Base-by-base conservation (phyloP, 352 stramenopile species). In the Pythium monospermum region DNA sequence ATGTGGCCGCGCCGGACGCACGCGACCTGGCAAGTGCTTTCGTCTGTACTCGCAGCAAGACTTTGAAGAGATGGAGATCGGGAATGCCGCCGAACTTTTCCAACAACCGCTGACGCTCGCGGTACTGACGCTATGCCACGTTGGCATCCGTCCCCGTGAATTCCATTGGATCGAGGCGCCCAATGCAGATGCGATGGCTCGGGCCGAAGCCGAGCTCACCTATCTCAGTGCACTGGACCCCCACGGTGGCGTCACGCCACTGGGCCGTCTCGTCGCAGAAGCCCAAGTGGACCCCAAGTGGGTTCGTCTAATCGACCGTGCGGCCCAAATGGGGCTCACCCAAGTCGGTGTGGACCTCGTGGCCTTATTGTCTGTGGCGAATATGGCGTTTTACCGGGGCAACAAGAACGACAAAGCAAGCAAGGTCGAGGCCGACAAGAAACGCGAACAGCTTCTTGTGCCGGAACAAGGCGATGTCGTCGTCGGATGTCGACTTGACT, bases 21-120 rank as follows among this genome's bases (percentile, higher is more conserved):
- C 90, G 7, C 58, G 85, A 46, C 90, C 91, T 1, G 94, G 94
- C 37, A 96, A 97, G 48, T 98, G 90, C 57, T 98, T 97, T 63
- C 77, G 92, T 6, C 68, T 66, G 10, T 66, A 62, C 43, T 50
- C 52, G 6, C 25, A 53, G 33, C 28, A 59, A 39, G 50, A 69
- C 5, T 69, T 65, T 41, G 52, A 68, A 2, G 53, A 63, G 23
- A 68, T 68, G 59, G 59, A 68, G 45, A 59, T 62, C 27, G 49
- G 53, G 3, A 60, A 59, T 25, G 41, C 45, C 0, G 53, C 53
- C 26, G 59, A 68, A 31, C 49, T 68, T 13, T 68, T 63, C 49
- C 53, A 52, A 15, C 48, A 57, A 26, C 53, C 59, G 30, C 54
- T 68, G 22, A 50, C 44, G 21, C 44, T 68, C 23, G 53, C 60